These are phyloP conservation scores for Starmera pachycereana DNA, from an alignment of 805 yeast genomes.

Conservation along the genomic window DNA sequence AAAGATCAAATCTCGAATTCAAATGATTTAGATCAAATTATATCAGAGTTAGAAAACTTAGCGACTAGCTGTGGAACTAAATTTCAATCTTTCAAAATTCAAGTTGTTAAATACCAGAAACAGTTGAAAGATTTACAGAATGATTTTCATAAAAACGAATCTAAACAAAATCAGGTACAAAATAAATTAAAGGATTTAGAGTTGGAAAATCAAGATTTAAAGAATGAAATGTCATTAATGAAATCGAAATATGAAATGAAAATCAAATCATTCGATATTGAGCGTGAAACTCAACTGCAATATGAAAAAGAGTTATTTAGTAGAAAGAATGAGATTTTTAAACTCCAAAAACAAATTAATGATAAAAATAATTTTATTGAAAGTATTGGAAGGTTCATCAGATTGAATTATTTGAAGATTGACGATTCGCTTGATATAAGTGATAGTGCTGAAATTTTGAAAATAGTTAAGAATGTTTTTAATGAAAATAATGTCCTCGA, in stretches of 20 bases:
- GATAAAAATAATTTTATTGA: background rate
- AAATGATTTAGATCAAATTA: no score
- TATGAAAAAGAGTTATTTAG: background rate
- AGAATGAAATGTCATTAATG: background rate
- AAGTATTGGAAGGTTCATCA: background rate
- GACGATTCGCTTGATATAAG: no score
- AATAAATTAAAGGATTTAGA: slow-evolving; percentile 1
- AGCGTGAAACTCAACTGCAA: background rate
- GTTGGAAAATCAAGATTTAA: slow-evolving; percentile 1
- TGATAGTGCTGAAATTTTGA: no score
- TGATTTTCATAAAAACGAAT: background rate
- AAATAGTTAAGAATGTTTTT: no score
- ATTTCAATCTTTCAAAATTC: background rate
- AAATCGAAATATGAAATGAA: background rate
- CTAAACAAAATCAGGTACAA: background rate
- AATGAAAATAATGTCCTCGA: no score
- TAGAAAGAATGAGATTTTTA: background rate
- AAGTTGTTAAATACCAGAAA: slow-evolving; percentile 4
- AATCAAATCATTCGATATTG: background rate
- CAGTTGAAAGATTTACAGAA: slow-evolving; percentile 1
- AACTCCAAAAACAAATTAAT: background rate
- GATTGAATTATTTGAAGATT: no score
- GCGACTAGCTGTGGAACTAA: background rate
- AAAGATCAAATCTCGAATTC: no score
- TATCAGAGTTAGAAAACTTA: background rate